These are phyloP conservation scores for Cenococcum geophilum DNA, from an alignment of 495 filamentous ascomycete species.

Conservation along the genomic window DNA sequence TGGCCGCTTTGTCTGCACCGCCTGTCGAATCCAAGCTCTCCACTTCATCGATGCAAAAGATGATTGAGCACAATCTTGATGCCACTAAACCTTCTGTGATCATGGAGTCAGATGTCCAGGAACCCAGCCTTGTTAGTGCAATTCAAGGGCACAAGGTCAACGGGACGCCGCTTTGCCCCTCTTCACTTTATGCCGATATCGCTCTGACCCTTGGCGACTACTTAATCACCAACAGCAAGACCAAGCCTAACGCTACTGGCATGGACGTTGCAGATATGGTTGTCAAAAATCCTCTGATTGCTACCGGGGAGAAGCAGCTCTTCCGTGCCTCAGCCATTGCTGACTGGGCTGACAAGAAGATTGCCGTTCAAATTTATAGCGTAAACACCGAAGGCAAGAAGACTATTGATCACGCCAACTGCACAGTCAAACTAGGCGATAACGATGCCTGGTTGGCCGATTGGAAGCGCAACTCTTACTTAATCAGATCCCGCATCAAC, in stretches of 20 bases:
- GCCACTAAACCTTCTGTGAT: slow-evolving; percentile 45
- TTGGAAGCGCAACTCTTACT: slow-evolving; percentile 47
- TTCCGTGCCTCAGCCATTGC: slow-evolving; percentile 38
- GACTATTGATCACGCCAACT: slow-evolving; percentile 47
- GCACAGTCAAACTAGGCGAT: slow-evolving; percentile 40
- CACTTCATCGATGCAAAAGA: slow-evolving; percentile 31
- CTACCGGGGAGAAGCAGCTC: not conserved
- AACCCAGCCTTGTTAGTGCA: slow-evolving; percentile 53
- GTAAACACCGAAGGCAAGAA: slow-evolving; percentile 42
- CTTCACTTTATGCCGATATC: slow-evolving; percentile 67
- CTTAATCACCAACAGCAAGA: slow-evolving; percentile 51
- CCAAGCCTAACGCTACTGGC: slow-evolving; percentile 1
- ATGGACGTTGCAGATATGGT: slow-evolving; percentile 21
- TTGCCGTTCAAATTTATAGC: slow-evolving; percentile 11
- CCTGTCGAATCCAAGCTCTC: slow-evolving; percentile 30
- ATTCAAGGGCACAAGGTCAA: slow-evolving; percentile 72
- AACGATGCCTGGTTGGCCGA: slow-evolving; percentile 33
- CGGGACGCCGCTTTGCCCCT: slow-evolving; percentile 50
- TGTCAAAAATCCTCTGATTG: slow-evolving; percentile 4
- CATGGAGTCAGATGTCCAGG: slow-evolving; percentile 60
- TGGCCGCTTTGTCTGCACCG: slow-evolving; percentile 19
- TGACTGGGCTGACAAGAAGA: slow-evolving; percentile 6
- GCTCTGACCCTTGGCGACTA: slow-evolving; percentile 68
- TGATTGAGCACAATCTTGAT: slow-evolving; percentile 53
- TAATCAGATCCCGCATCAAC: slow-evolving; percentile 45